Conservation (phyloP, 495 filamentous ascomycete genomes). For the Neurospora sublineolata region DNA sequence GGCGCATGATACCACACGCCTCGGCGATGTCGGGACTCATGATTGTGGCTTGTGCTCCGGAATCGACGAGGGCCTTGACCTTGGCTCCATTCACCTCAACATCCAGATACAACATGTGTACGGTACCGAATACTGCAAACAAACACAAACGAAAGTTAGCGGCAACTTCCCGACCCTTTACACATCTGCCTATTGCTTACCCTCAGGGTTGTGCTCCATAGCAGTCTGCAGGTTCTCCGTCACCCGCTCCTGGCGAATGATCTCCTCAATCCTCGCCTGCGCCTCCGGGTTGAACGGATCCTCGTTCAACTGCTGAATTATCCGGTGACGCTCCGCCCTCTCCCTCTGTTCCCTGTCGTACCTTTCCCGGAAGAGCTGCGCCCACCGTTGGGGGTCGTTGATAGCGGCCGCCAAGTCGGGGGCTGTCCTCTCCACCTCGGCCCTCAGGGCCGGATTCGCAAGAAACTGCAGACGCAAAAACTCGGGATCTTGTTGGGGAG, state of each 20-base stretch:
- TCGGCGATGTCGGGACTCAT: slow-evolving; percentile 93
- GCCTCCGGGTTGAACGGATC: slow-evolving; percentile 88
- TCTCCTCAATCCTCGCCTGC: slow-evolving; percentile 88
- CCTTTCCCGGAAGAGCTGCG: slow-evolving; percentile 52
- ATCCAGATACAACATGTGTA: slow-evolving; percentile 92
- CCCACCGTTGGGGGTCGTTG: slow-evolving; percentile 68
- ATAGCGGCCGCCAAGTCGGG: slow-evolving; percentile 67
- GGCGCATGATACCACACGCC: slow-evolving; percentile 87
- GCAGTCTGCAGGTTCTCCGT: slow-evolving; percentile 91
- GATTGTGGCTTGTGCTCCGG: slow-evolving; percentile 94
- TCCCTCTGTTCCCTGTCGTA: slow-evolving; percentile 55
- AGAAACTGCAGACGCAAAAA: slow-evolving; percentile 70
- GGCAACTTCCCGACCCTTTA: neutral
- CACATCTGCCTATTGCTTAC: slow-evolving; percentile 36
- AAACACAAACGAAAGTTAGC: neutral
- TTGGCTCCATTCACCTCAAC: slow-evolving; percentile 87
- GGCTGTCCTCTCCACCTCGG: slow-evolving; percentile 53
- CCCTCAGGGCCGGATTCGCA: slow-evolving; percentile 60
- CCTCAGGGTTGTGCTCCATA: slow-evolving; percentile 93
- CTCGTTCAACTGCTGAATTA: slow-evolving; percentile 66
- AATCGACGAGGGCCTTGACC: slow-evolving; percentile 95
- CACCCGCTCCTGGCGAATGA: slow-evolving; percentile 86
- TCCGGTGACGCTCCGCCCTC: slow-evolving; percentile 64
- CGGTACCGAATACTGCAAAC: slow-evolving; percentile 68
- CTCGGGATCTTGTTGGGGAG: slow-evolving; percentile 55